phyloP scores from a whole-genome alignment of 1,284 basidiomycete species.

The Omphalotus olearius region DNA sequence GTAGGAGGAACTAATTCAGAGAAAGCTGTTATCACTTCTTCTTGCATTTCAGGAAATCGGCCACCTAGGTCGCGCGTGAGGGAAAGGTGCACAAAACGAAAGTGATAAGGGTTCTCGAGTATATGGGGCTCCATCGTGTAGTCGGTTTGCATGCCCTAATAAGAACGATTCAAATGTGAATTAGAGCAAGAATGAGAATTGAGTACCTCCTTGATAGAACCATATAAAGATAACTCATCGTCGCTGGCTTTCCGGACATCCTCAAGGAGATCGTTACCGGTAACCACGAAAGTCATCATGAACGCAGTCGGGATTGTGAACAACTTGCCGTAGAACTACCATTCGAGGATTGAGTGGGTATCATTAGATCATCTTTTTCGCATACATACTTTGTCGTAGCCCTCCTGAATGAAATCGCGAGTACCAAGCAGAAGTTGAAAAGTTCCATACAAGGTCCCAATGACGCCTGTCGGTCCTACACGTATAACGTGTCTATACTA shows the following conservation, averaged over 20 bases:
- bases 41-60: slow-evolving; percentile 27
- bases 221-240: slow-evolving; percentile 26
- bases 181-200: not conserved
- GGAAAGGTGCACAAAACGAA: slow-evolving; percentile 24
- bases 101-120: slow-evolving; percentile 25
- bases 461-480: slow-evolving; percentile 18
- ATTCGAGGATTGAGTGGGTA: no score
- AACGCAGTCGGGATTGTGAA: slow-evolving; percentile 31
- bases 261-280: slow-evolving; percentile 27
- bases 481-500: not conserved
- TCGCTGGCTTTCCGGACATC: slow-evolving; percentile 31
- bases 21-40: slow-evolving; percentile 31
- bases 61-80: slow-evolving; percentile 30
- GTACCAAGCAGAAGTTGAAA: slow-evolving; percentile 17
- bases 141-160: slow-evolving; percentile 23
- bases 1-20: slow-evolving; percentile 22
- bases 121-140: slow-evolving; percentile 25
- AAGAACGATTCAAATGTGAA: not conserved
- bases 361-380: not conserved
- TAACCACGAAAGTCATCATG: slow-evolving; percentile 30
- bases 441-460: slow-evolving; percentile 20
- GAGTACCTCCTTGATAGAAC: slow-evolving; percentile 20
- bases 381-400: slow-evolving; percentile 24
- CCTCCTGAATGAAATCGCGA: slow-evolving; percentile 21
- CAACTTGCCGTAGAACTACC: slow-evolving; percentile 24